These are phyloP conservation scores for Leccinum uliginosum DNA, from an alignment of 768 basidiomycete species.

Conservation along the genomic window DNA sequence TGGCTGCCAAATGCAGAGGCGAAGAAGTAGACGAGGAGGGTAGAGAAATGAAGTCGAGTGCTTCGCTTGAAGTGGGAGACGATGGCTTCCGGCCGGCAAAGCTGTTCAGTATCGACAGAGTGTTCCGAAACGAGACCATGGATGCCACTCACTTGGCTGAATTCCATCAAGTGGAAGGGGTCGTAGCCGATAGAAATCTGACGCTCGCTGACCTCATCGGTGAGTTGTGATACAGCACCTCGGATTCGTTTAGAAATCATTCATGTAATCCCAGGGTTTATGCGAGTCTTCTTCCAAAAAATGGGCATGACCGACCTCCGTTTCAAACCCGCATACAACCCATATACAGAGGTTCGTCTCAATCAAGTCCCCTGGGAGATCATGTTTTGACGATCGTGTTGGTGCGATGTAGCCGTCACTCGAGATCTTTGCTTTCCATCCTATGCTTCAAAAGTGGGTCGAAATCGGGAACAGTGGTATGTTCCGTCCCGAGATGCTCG, in stretches of 20 bases:
- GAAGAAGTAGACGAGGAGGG: constrained; percentile 42
- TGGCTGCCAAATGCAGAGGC: constrained; percentile 79
- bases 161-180: constrained; percentile 99
- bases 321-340: constrained; percentile 99
- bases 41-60: constrained; percentile 3
- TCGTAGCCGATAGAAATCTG: constrained; percentile 89
- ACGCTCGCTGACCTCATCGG: constrained; percentile 96
- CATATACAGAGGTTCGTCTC: constrained; percentile 81
- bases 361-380: background rate
- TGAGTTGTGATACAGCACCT: constrained; percentile 29
- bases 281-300: constrained; percentile 97
- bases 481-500: constrained; percentile 99
- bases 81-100: constrained; percentile 91
- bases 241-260: background rate
- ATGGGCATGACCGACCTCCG: constrained; percentile 93
- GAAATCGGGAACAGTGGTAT: constrained; percentile 99
- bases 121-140: constrained; percentile 98
- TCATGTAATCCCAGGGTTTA: constrained; percentile 64
- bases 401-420: constrained; percentile 70
- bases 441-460: constrained; percentile 89
- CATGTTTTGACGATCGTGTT: background rate
- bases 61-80: constrained; percentile 25
- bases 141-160: constrained; percentile 98
- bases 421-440: constrained; percentile 98
- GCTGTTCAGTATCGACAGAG: constrained; percentile 94